Conservation (phyloP, 1,139 yeast genomes). For the Pichia terricola region DNA sequence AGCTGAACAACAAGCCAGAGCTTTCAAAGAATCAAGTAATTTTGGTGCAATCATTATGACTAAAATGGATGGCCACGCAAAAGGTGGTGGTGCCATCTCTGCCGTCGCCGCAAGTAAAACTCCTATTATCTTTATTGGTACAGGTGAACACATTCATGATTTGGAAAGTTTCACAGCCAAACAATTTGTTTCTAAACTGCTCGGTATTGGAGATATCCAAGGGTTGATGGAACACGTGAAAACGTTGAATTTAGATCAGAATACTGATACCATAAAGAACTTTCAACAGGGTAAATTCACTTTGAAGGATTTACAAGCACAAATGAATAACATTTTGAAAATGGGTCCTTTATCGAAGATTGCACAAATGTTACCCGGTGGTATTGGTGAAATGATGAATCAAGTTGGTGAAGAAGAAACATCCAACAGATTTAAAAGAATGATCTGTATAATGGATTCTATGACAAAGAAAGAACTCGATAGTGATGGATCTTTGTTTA, state of each 20-base stretch:
- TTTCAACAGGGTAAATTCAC: slow-evolving; percentile 94
- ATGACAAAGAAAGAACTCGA: slow-evolving; percentile 92
- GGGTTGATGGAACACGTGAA: slow-evolving; percentile 92
- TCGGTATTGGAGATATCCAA: slow-evolving; percentile 94
- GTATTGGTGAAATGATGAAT: slow-evolving; percentile 71
- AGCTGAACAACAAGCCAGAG: slow-evolving; percentile 89
- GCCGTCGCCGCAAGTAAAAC: slow-evolving; percentile 97
- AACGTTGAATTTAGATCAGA: slow-evolving; percentile 75
- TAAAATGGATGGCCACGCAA: slow-evolving; percentile 98
- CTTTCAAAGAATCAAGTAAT: slow-evolving; percentile 86
- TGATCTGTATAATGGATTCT: slow-evolving; percentile 91
- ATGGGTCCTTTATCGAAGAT: slow-evolving; percentile 94
- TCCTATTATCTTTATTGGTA: slow-evolving; percentile 95
- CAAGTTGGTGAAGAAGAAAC: slow-evolving; percentile 92
- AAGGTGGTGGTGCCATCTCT: slow-evolving; percentile 98
- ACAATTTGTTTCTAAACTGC: slow-evolving; percentile 75
- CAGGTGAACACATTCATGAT: slow-evolving; percentile 95
- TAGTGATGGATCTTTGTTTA: slow-evolving; percentile 77
- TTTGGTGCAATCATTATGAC: slow-evolving; percentile 94
- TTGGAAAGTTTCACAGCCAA: slow-evolving; percentile 87
- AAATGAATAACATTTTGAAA: slow-evolving; percentile 88
- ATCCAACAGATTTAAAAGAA: slow-evolving; percentile 66
- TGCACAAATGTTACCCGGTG: slow-evolving; percentile 95
- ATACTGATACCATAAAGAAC: slow-evolving; percentile 81
- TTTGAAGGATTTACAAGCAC: slow-evolving; percentile 83